phyloP scores from a whole-genome alignment of 345 rosid species.

The Atalantia buxifolia region DNA sequence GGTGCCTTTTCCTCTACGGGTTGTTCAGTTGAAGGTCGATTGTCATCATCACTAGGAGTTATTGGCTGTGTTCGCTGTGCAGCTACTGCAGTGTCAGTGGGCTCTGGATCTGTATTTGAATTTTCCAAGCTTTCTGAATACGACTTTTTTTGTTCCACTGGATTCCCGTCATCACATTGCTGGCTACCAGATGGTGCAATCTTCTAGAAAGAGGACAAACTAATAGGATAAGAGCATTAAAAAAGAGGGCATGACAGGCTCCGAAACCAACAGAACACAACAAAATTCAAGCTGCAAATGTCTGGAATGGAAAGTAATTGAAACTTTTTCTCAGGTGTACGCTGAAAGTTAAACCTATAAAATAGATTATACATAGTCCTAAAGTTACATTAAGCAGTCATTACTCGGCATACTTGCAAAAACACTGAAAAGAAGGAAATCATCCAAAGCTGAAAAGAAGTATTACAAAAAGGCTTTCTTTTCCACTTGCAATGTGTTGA shows the following conservation, averaged over 20 bases:
- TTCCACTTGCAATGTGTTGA: background rate
- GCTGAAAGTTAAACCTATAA: background rate
- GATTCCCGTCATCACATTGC: constrained; percentile 11
- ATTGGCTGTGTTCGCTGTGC: constrained; percentile 16
- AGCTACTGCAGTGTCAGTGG: constrained; percentile 16
- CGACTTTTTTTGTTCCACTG: constrained; percentile 19
- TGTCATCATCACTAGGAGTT: constrained; percentile 24
- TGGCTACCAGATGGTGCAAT: constrained; percentile 20
- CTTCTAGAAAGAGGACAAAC: constrained; percentile 34
- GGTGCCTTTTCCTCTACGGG: constrained; percentile 24
- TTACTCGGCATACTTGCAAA: background rate
- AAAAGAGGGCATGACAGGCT: background rate
- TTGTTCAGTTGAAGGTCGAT: constrained; percentile 26
- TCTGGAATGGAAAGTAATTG: background rate
- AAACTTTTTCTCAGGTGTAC: background rate
- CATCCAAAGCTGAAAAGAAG: background rate
- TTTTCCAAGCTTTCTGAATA: constrained; percentile 38
- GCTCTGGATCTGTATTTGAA: constrained; percentile 23
- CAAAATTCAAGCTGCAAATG: background rate
- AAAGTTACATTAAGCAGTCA: background rate
- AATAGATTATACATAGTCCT: background rate
- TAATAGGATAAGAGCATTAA: background rate
- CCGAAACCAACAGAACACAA: background rate
- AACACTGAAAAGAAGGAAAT: background rate
- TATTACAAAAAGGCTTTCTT: background rate